phyloP scores from a whole-genome alignment of 2,329 filamentous ascomycete genomes.

The Pseudogymnoascus sp. region DNA sequence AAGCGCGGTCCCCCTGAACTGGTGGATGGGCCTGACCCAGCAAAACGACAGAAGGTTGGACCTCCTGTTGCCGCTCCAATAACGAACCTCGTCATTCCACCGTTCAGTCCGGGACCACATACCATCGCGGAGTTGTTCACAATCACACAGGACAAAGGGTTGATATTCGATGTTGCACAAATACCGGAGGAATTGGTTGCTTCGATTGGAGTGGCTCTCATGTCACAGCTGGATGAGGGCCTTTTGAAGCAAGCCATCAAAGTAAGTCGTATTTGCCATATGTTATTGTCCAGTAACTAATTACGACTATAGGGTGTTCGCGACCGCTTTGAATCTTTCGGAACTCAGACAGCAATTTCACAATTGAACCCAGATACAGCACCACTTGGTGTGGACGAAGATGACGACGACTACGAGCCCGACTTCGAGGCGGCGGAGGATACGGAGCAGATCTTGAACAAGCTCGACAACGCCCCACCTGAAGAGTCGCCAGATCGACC shows the following conservation, averaged over 20 bases:
- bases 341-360: conserved; percentile 16
- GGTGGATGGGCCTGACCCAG: conserved; percentile 60
- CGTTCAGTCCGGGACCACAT: conserved; percentile 66
- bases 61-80: conserved; percentile 35
- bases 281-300: no score
- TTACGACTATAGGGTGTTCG: conserved; percentile 39
- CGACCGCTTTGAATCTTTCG: conserved; percentile 34
- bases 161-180: conserved; percentile 56
- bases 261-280: conserved; percentile 42
- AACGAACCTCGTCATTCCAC: conserved; percentile 49
- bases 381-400: conserved; percentile 59
- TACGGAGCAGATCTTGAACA: conserved; percentile 68
- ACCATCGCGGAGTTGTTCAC: conserved; percentile 81
- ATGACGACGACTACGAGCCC: conserved; percentile 90
- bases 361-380: conserved; percentile 50
- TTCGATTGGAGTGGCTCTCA: conserved; percentile 71
- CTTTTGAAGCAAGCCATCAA: conserved; percentile 67
- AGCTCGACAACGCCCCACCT: conserved; percentile 61
- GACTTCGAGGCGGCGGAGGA: conserved; percentile 73
- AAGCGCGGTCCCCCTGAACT: conserved; percentile 70
- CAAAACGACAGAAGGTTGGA: conserved; percentile 73
- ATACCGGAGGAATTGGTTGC: conserved; percentile 69
- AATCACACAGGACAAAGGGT: conserved; percentile 56
- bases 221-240: conserved; percentile 62
- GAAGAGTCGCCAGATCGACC: conserved; percentile 37